Percentiles rank a stretch among this genome's conserved stretches.
phyloP scores from a whole-genome alignment of 2,329 filamentous ascomycete species.

The Pezicula radicicola region DNA sequence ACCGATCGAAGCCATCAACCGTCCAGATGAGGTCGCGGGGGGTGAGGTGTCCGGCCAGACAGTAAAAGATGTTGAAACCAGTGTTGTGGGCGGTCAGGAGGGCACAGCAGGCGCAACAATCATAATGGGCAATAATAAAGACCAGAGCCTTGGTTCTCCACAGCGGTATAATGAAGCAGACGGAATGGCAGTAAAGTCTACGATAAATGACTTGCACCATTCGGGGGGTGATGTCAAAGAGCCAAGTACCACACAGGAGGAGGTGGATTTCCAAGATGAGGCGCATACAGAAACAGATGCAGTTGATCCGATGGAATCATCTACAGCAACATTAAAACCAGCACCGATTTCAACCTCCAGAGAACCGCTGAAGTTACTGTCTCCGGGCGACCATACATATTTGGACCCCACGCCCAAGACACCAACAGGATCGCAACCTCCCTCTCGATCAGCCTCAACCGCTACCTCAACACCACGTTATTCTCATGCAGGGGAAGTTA shows the following conservation, averaged over 20 bases:
- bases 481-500: slow-evolving; percentile 33
- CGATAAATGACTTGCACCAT: no score
- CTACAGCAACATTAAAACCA: slow-evolving; percentile 29
- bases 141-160: no score
- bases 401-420: slow-evolving; percentile 44
- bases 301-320: slow-evolving; percentile 28
- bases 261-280: neutral
- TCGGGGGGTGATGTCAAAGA: no score
- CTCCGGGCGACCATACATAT: slow-evolving; percentile 34
- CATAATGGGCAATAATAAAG: neutral
- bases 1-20: slow-evolving; percentile 19
- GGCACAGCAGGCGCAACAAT: neutral
- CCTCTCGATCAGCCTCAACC: slow-evolving; percentile 32
- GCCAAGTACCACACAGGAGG: no score
- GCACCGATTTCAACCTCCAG: slow-evolving; percentile 7
- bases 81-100: neutral
- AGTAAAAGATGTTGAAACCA: slow-evolving; percentile 2
- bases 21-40: slow-evolving; percentile 18
- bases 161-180: no score
- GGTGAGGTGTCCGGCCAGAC: neutral
- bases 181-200: no score
- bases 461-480: slow-evolving; percentile 27
- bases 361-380: slow-evolving; percentile 9
- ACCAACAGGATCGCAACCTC: slow-evolving; percentile 36
- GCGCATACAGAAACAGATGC: neutral